phyloP scores from a whole-genome alignment of 2,329 filamentous ascomycete genomes.

The Fusarium aywerte region DNA sequence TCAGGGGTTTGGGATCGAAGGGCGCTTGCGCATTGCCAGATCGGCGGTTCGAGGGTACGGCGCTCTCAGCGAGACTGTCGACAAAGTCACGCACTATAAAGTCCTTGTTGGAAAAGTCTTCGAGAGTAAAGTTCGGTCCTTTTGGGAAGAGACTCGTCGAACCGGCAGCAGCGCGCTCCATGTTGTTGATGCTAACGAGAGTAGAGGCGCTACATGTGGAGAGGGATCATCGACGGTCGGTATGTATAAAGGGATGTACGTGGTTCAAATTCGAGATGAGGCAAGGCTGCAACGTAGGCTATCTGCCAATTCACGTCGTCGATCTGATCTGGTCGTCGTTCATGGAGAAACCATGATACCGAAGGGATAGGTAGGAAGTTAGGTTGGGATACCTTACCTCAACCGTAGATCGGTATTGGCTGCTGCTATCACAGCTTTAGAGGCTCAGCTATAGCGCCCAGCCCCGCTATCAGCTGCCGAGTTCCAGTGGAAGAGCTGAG shows the following conservation, averaged over 20 bases:
- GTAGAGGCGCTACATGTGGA: slow-evolving; percentile 49
- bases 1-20: slow-evolving; percentile 97
- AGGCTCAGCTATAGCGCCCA: slow-evolving; percentile 31
- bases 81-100: slow-evolving; percentile 99
- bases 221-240: slow-evolving; percentile 21
- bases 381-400: slow-evolving; percentile 13
- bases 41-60: slow-evolving; percentile 80
- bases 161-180: slow-evolving; percentile 59
- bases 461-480: slow-evolving; percentile 24
- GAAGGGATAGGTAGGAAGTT: slow-evolving; percentile 4
- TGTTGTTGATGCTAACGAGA: slow-evolving; percentile 45
- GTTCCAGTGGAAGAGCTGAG: slow-evolving; percentile 30
- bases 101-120: slow-evolving; percentile 88
- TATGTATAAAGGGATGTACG: slow-evolving; percentile 5
- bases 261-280: neutral
- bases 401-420: slow-evolving; percentile 4
- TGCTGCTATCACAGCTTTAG: slow-evolving; percentile 16
- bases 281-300: slow-evolving; percentile 4
- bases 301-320: slow-evolving; percentile 25
- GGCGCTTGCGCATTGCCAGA: slow-evolving; percentile 72
- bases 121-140: slow-evolving; percentile 85
- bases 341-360: slow-evolving; percentile 32
- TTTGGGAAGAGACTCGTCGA: slow-evolving; percentile 78
- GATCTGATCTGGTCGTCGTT: slow-evolving; percentile 25
- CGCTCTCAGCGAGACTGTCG: slow-evolving; percentile 87